Evolutionary conservation across 495 filamentous ascomycete species (phyloP).

Genomic region (Usnea hakonensis): DNA sequence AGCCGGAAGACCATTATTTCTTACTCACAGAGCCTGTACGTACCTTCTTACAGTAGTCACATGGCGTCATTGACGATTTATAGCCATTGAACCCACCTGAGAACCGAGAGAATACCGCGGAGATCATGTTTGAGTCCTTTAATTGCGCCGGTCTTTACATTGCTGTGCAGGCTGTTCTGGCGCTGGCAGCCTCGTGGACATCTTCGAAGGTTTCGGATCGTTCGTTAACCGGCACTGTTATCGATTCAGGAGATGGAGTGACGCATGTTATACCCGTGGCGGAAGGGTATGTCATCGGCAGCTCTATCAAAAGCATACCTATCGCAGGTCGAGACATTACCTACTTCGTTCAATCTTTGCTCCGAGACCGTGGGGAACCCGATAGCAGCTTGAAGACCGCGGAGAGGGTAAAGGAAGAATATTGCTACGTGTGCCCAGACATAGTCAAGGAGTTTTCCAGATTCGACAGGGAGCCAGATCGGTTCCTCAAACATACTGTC

Average conservation of each 20-base stretch:
- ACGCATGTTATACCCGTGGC: constrained; percentile 98
- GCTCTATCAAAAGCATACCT: constrained; percentile 96
- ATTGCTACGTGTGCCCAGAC: constrained; percentile 96
- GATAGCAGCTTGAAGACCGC: constrained; percentile 96
- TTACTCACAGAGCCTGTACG: constrained; percentile 91
- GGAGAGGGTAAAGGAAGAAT: constrained; percentile 94
- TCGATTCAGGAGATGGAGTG: constrained; percentile 95
- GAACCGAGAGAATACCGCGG: constrained; percentile 97
- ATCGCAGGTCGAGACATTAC: constrained; percentile 97
- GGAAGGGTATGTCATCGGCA: constrained; percentile 97
- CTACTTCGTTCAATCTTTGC: constrained; percentile 92
- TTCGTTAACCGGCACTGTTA: constrained; percentile 95
- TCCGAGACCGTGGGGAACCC: constrained; percentile 92
- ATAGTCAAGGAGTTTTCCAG: constrained; percentile 95
- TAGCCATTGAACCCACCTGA: constrained; percentile 96
- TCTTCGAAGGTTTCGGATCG: constrained; percentile 94
- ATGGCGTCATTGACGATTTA: constrained; percentile 9
- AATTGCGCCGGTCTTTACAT: constrained; percentile 99
- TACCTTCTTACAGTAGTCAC: neutral
- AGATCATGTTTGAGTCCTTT: constrained; percentile 99
- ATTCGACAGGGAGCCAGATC: constrained; percentile 84
- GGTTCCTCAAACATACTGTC: constrained; percentile 82
- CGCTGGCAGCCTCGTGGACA: constrained; percentile 95
- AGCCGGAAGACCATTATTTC: constrained; percentile 98
- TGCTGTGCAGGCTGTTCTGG: constrained; percentile 93